These are phyloP conservation scores for Xylaria acuta DNA, from an alignment of 495 filamentous ascomycete genomes.

Conservation along the genomic window DNA sequence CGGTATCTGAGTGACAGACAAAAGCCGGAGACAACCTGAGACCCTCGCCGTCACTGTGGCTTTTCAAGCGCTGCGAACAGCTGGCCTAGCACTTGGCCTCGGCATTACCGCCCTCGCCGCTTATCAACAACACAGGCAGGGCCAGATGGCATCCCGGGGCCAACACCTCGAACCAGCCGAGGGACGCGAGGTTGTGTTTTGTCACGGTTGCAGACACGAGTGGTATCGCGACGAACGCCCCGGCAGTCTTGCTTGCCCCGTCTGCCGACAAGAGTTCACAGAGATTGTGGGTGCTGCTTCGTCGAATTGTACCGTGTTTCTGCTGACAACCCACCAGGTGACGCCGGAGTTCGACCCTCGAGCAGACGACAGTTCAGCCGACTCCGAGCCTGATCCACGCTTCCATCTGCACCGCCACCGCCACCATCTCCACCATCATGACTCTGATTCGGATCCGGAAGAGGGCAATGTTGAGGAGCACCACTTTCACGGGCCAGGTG, in stretches of 20 bases:
- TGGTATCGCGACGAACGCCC: constrained; percentile 72
- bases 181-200: constrained; percentile 75
- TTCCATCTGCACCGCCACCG: constrained; percentile 33
- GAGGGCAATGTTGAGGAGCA: constrained; percentile 57
- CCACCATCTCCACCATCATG: constrained; percentile 49
- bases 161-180: constrained; percentile 51
- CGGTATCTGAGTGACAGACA: neutral
- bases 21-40: neutral
- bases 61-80: constrained; percentile 52
- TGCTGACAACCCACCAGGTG: constrained; percentile 39
- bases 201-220: constrained; percentile 78
- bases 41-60: constrained; percentile 46
- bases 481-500: constrained; percentile 51
- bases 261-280: constrained; percentile 75
- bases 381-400: constrained; percentile 46
- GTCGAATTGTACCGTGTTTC: neutral
- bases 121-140: constrained; percentile 47
- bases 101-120: constrained; percentile 56
- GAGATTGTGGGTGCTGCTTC: constrained; percentile 72
- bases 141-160: constrained; percentile 44
- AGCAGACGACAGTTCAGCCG: constrained; percentile 37
- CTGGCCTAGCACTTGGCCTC: constrained; percentile 57
- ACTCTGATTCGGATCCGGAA: constrained; percentile 54
- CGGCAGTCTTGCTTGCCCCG: constrained; percentile 71
- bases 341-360: constrained; percentile 49